These are phyloP conservation scores for Neurospora intermedia DNA, from an alignment of 495 filamentous ascomycete genomes.

Conservation along the genomic window DNA sequence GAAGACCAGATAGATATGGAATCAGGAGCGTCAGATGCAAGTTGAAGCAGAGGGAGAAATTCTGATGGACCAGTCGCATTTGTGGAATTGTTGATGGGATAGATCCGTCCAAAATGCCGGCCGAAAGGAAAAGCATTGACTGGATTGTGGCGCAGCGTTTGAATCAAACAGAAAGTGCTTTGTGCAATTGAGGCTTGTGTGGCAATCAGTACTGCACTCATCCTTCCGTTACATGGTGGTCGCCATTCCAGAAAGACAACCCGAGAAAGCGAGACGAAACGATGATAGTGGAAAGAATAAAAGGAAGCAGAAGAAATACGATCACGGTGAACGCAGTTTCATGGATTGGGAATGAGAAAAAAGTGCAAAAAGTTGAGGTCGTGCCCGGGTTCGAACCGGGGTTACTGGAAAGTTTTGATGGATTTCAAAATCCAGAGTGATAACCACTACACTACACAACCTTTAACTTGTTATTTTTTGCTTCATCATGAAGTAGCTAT, in stretches of 20 bases:
- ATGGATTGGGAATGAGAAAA: not conserved
- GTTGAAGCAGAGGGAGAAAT: not conserved
- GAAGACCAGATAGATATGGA: not conserved
- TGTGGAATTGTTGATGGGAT: not conserved
- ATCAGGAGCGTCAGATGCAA: not conserved
- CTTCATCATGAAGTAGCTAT: not conserved
- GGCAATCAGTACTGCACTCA: not conserved
- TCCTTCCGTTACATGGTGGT: not conserved
- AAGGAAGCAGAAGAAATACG: not conserved
- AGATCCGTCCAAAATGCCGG: not conserved
- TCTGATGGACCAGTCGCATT: not conserved
- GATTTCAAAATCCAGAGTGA: not conserved
- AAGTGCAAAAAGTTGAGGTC: not conserved
- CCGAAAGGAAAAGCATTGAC: not conserved
- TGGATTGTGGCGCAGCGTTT: too few relatives aligned
- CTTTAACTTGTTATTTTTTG: not conserved
- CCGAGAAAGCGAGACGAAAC: too few relatives aligned
- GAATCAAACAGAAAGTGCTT: not conserved
- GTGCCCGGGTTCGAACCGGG: not conserved
- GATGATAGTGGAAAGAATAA: not conserved
- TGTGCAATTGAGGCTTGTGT: not conserved
- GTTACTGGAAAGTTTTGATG: not conserved
- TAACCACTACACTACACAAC: conserved; percentile 1
- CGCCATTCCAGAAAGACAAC: not conserved
- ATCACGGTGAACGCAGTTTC: not conserved